Evolutionary conservation across 495 filamentous ascomycete genomes (phyloP), one percentile per base, ranked within the genome.

Genomic region (Parathielavia appendiculata): DNA sequence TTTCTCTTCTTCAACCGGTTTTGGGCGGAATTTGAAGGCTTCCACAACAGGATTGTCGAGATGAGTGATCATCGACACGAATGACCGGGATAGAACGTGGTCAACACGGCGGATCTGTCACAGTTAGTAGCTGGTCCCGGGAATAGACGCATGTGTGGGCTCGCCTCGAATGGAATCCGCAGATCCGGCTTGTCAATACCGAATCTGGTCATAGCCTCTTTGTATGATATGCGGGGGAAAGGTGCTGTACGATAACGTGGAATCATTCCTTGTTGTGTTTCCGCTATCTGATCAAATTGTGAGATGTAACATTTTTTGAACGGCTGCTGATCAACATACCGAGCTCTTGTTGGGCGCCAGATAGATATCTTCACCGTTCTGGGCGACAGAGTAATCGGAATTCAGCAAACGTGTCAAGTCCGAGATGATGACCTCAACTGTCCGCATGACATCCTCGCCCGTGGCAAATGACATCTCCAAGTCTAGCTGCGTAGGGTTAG

Each of bases 151-250:
- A 38, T 17, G 22, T 47, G 23, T 43, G 30, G 30, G 59, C 75
- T 13, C 67, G 83, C 81, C 60, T 74, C 63, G 45, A 73, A 69
- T 19, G 67, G 62, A 13, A 85, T 79, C 8, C 93, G 81, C 3
- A 90, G 75, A 68, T 98, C 95, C 2, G 93, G 93, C 68, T 98
- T 98, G 71, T 98, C 93, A 14, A 83, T 87, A 7, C 93, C 93
- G 63, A 90, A 95, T 13, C 69, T 74, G 5, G 75, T 71, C 91
- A 98, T 97, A 40, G 85, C 90, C 36, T 87, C 76, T 26, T 86
- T 70, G 68, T 96, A 97, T 1, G 84, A 73, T 58, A 93, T 80
- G 11, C 63, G 64, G 10, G 52, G 55, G 41, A 68, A 70, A 1
- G 63, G 66, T 0, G 62, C 14, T 12, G 51, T 32, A 12, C 55